A percentile compares a stretch with the other conserved stretches of the same genome.
Conservation (phyloP, 2,329 filamentous ascomycete genomes). For the Colletotrichum coccodes region DNA sequence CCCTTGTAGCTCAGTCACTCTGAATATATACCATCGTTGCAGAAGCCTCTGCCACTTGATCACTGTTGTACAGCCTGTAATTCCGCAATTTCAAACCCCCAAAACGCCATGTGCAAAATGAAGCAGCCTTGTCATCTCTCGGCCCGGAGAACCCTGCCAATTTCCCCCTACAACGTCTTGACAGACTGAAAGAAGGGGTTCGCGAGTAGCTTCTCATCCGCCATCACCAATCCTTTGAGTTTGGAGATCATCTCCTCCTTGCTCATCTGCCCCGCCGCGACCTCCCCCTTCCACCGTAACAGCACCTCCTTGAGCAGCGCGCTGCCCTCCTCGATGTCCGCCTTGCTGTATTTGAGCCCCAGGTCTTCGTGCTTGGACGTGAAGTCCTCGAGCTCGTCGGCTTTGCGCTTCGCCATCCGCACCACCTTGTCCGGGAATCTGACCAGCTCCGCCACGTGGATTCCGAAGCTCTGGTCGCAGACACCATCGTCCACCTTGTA, state of each 20-base stretch:
- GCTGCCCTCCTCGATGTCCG: slow-evolving; percentile 91
- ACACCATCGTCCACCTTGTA: slow-evolving; percentile 97
- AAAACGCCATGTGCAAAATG: not conserved
- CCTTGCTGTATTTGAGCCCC: slow-evolving; percentile 74
- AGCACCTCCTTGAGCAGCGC: slow-evolving; percentile 85
- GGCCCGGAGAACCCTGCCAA: slow-evolving; percentile 1
- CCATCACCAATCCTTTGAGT: slow-evolving; percentile 82
- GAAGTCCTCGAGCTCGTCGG: slow-evolving; percentile 97
- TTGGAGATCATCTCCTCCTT: slow-evolving; percentile 81
- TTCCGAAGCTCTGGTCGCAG: slow-evolving; percentile 97
- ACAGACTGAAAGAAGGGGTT: slow-evolving; percentile 79
- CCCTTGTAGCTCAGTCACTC: not conserved
- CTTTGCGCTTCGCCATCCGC: slow-evolving; percentile 99
- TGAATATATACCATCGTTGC: not conserved
- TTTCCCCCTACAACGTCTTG: slow-evolving; percentile 58
- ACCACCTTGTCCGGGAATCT: slow-evolving; percentile 97
- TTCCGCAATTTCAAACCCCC: not conserved
- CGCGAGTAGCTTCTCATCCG: slow-evolving; percentile 71
- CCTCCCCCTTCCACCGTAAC: slow-evolving; percentile 85
- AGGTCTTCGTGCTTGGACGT: slow-evolving; percentile 77
- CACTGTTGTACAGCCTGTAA: not conserved
- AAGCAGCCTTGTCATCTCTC: not conserved
- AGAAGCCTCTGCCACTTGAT: not conserved
- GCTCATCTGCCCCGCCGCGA: slow-evolving; percentile 67
- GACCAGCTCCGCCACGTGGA: slow-evolving; percentile 96